Base-by-base conservation (phyloP, 441 rosid genomes). In the Gossypium gossypioides region DNA sequence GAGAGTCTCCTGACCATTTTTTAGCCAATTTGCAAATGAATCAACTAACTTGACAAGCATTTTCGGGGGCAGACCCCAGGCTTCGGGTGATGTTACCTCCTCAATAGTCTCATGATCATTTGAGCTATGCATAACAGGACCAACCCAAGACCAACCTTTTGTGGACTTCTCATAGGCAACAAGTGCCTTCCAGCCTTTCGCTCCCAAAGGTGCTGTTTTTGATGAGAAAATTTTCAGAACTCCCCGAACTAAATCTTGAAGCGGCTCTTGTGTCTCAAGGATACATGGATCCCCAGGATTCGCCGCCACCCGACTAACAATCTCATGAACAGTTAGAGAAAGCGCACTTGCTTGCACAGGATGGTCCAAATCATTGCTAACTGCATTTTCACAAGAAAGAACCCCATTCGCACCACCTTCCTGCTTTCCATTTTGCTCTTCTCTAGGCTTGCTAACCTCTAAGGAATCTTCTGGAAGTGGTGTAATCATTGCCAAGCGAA, bases 21-120 rank as follows among this genome's bases (percentile, higher is more conserved):
- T 93, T 76, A 96, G 96, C 99, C 99, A 93, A 79, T 84, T 91
- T 58, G 99, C 99, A 79, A 93, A 96, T 3, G 97, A 88, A 79
- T 96, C 97, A 50, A 96, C 99, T 85, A 96, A 78, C 84, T 96
- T 96, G 68, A 91, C 97, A 72, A 93, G 96, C 93, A 90, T 88
- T 83, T 96, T 96, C 78, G 89, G 96, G 4, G 97, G 89, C 69
- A 96, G 88, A 71, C 89, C 86, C 99, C 99, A 96, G 71, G 88
- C 89, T 77, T 96, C 99, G 56, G 98, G 96, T 46, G 98, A 93
- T 37, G 97, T 91, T 75, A 89, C 92, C 88, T 96, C 97, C 84
- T 90, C 96, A 64, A 84, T 72, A 68, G 79, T 74, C 77, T 91
- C 99, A 42, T 84, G 86, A 79, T 91, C 97, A 0, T 86, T 76